Base-by-base conservation (phyloP, 208 protist species). In the Kentomonas sorsogonicus region DNA sequence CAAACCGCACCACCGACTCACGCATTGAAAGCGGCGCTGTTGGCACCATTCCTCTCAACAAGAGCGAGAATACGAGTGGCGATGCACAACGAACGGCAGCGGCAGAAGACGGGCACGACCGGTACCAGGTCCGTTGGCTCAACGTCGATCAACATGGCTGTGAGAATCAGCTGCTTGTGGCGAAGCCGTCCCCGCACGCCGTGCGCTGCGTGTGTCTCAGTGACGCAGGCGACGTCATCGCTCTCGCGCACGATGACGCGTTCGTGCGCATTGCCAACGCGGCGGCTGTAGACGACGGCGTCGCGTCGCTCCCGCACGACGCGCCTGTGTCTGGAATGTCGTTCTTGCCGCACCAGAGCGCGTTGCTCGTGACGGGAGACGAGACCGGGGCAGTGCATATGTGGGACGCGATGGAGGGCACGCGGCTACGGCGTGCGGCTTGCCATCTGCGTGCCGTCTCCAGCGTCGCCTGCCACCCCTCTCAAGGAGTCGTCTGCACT, bases 361-460 rank as follows among this genome's bases (percentile, higher is more conserved):
- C 40, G 13, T 33, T 51, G 53, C 66, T 98, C 10, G 83, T 96
- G 9, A 89, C 91, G 13, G 97, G 91, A 18, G 91, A 90, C 36
- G 87, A 88, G 38, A 78, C 93, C 33, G 91, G 93, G 4, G 75
- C 89, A 13, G 53, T 98, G 11, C 89, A 93, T 15, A 69, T 96
- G 1, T 97, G 89, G 89, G 79, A 63, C 50, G 43, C 88, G 9
- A 60, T 80, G 20, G 86, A 91, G 50, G 77, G 70, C 53, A 73
- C 79, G 1, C 69, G 88, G 25, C 66, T 92, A 38, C 80, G 85
- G 53, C 55, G 75, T 11, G 72, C 78, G 22, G 54, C 40, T 9
- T 57, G 53, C 10, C 86, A 95, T 61, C 56, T 73, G 26, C 83
- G 84, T 7, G 40, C 56, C 38, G 65, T 95, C 56, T 86, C 66